phyloP scores from a whole-genome alignment of 1,284 basidiomycete genomes.

The Ustilago hordei region DNA sequence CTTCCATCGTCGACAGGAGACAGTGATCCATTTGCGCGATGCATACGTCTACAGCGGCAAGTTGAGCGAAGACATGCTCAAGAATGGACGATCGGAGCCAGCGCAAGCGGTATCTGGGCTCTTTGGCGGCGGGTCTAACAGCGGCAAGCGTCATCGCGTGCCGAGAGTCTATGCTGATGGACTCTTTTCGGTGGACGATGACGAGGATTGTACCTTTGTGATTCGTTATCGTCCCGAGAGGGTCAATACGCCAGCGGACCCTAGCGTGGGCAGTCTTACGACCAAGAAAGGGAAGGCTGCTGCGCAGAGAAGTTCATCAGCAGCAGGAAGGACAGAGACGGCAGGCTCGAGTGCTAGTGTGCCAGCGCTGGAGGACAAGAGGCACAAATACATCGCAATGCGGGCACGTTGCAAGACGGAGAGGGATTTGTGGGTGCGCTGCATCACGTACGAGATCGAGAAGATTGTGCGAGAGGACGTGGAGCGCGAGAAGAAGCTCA shows the following conservation, averaged over 20 bases:
- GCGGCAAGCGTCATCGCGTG: conserved; percentile 47
- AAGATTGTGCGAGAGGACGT: conserved; percentile 72
- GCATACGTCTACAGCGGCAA: conserved; percentile 67
- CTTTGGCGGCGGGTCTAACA: conserved; percentile 50
- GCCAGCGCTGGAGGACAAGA: conserved; percentile 76
- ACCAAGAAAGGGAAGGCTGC: conserved; percentile 19
- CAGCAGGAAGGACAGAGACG: not conserved
- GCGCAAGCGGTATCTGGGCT: conserved; percentile 47
- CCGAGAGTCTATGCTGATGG: conserved; percentile 67
- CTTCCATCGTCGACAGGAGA: conserved; percentile 62
- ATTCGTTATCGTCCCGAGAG: conserved; percentile 61
- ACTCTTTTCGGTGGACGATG: conserved; percentile 61
- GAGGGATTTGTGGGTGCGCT: conserved; percentile 88
- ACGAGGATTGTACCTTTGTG: conserved; percentile 69
- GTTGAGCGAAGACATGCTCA: conserved; percentile 57
- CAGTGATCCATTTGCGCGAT: conserved; percentile 65
- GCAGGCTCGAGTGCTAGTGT: conserved; percentile 45
- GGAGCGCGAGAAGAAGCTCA: conserved; percentile 64
- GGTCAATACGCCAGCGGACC: conserved; percentile 47
- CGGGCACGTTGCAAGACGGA: conserved; percentile 82
- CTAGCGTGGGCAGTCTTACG: conserved; percentile 17
- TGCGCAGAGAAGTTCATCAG: conserved; percentile 3
- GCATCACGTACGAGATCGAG: conserved; percentile 84
- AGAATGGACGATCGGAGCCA: conserved; percentile 52
- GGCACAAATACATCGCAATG: conserved; percentile 76